Evolutionary conservation across 2,329 filamentous ascomycete species (phyloP).

Genomic region (Aspergillus flavus): DNA sequence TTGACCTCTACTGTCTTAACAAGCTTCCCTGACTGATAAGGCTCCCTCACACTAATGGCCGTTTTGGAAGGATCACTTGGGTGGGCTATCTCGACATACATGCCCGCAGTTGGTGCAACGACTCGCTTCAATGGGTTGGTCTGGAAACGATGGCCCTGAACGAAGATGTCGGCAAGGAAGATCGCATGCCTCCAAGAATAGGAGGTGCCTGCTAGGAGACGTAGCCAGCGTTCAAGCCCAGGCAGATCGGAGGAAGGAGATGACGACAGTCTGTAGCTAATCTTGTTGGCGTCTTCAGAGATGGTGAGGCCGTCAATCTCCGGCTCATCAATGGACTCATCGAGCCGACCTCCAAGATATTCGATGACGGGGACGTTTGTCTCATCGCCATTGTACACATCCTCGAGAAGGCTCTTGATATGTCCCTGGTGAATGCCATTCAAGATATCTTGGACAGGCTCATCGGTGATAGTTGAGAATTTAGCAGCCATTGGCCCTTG

Average conservation of each 20-base stretch:
- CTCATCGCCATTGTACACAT: constrained; percentile 76
- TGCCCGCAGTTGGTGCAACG: constrained; percentile 80
- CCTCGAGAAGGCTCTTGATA: constrained; percentile 75
- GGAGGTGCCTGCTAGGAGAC: constrained; percentile 79
- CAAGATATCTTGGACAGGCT: constrained; percentile 93
- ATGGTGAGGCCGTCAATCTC: constrained; percentile 87
- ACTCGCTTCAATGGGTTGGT: constrained; percentile 94
- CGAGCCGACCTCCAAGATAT: constrained; percentile 88
- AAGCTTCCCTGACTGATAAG: constrained; percentile 81
- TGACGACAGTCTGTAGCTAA: constrained; percentile 79
- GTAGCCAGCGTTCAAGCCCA: constrained; percentile 79
- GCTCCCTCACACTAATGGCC: constrained; percentile 82
- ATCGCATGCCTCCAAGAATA: constrained; percentile 95
- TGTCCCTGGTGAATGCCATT: constrained; percentile 88
- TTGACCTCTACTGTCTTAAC: constrained; percentile 87
- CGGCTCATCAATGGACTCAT: constrained; percentile 69
- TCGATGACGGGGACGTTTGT: constrained; percentile 80
- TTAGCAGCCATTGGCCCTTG: constrained; percentile 92
- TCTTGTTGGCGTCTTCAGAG: constrained; percentile 76
- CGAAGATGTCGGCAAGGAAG: constrained; percentile 88
- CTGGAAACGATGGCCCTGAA: constrained; percentile 95
- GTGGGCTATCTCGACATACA: constrained; percentile 84
- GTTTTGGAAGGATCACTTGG: constrained; percentile 84
- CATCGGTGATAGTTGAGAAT: constrained; percentile 86
- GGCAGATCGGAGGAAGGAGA: constrained; percentile 75